Base-by-base conservation (phyloP, 2,329 filamentous ascomycete genomes). In the Chrysoporthe puriensis region DNA sequence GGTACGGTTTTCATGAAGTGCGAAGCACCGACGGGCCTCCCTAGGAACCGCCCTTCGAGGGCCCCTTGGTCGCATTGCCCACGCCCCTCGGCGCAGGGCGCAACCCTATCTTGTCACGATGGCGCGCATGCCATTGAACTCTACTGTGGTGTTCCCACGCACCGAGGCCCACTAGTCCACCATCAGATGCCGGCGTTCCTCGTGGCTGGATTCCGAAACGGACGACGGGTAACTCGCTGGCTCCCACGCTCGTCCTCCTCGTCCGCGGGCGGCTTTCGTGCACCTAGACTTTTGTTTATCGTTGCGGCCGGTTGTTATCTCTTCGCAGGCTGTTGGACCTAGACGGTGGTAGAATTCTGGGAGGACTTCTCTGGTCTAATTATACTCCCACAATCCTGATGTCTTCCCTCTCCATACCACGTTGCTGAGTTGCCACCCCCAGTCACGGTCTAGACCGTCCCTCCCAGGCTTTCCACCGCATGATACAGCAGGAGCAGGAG, bases 101-200 rank as follows among this genome's bases (percentile, higher is more conserved):
- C 54, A 11, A 34, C 14, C 34, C 54, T 14, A 40, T 40, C 34
- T 40, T 40, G 18, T 40, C 54, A 40, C 32, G 34, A 57, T 57
- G 54, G 62, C 62, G 21, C 34, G 62, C 62, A 56, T 56, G 40
- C 42, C 6, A 57, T 57, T 56, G 13, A n/a, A 43, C 8, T 42
- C 18, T n/a, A 36, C 40, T 63, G 8, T 16, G 34, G 26, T 26
- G 26, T 2, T 26, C 32, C 50, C 13, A 18, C 50, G 50, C 50
- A 54, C 50, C 50, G 50, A 54, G 21, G 50, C 50, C 50, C 50
- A n/a, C 40, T 16, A 8, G 32, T 18, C 48, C 46, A 56, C 32
- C 60, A 48, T 62, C 48, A 40, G 14, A 40, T 63, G 61, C 61
- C 46, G 61, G 61, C 21, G 46, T 43, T 63, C 48, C 48, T 63